A percentile compares a stretch with the other conserved stretches of the same genome.
phyloP scores from a whole-genome alignment of 2,329 filamentous ascomycete species.

The Coniochaeta sp. region DNA sequence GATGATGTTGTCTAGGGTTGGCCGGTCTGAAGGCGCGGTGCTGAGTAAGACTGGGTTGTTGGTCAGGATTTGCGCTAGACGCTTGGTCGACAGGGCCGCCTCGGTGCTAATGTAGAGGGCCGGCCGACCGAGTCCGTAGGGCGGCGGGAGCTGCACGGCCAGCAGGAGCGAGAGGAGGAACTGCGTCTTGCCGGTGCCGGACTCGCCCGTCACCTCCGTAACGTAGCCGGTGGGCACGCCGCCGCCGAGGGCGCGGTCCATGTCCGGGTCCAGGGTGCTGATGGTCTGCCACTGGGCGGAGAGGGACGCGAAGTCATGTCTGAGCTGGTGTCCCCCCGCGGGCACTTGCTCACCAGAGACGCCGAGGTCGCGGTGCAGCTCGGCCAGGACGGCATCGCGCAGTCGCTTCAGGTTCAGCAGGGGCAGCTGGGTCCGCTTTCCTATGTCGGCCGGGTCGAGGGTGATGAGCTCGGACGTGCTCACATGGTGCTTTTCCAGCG shows the following conservation, averaged over 20 bases:
- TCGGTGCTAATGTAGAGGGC: slow-evolving; percentile 94
- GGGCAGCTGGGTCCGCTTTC: slow-evolving; percentile 77
- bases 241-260: slow-evolving; percentile 66
- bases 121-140: slow-evolving; percentile 62
- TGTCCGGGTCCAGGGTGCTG: slow-evolving; percentile 67
- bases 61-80: slow-evolving; percentile 71
- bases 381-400: slow-evolving; percentile 56
- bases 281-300: slow-evolving; percentile 48
- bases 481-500: slow-evolving; percentile 70
- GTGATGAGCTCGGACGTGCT: slow-evolving; percentile 80
- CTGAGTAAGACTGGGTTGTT: slow-evolving; percentile 52
- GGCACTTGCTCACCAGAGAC: slow-evolving; percentile 10
- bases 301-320: slow-evolving; percentile 28
- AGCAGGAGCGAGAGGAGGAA: slow-evolving; percentile 81
- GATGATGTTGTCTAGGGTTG: slow-evolving; percentile 70
- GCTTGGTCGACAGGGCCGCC: slow-evolving; percentile 71
- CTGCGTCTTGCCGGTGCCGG: slow-evolving; percentile 92
- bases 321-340: slow-evolving; percentile 11
- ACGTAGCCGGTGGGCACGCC: slow-evolving; percentile 79
- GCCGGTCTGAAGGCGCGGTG: slow-evolving; percentile 21
- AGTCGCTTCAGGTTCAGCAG: slow-evolving; percentile 73
- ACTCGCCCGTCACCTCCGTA: slow-evolving; percentile 88
- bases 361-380: slow-evolving; percentile 58
- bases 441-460: slow-evolving; percentile 73
- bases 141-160: slow-evolving; percentile 71